Percentiles rank a stretch among this genome's conserved stretches.
Evolutionary conservation across 2,329 filamentous ascomycete genomes (phyloP).

Genomic region (Fusarium multiceps): DNA sequence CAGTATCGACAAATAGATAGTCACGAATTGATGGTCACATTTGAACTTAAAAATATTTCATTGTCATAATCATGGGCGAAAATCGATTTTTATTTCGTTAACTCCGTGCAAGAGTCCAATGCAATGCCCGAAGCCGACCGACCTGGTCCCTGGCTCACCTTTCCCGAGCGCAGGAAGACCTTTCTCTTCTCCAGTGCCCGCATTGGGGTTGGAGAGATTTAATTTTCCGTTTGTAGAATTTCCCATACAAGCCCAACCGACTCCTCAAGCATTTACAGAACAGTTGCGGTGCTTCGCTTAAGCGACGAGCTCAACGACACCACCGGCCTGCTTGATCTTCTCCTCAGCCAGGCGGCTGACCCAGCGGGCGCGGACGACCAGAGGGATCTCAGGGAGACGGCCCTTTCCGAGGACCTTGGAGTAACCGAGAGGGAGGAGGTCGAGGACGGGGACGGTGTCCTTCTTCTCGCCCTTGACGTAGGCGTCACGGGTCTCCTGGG

Average conservation of each 20-base stretch:
- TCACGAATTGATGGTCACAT: constrained; percentile 1
- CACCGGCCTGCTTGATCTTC: constrained; percentile 99
- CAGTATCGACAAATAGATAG: not conserved
- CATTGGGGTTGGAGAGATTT: constrained; percentile 42
- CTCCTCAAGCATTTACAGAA: constrained; percentile 44
- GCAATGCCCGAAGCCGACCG: constrained; percentile 57
- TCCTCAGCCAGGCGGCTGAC: constrained; percentile 96
- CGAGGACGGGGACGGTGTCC: constrained; percentile 96
- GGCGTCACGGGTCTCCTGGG: constrained; percentile 89
- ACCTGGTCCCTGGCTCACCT: constrained; percentile 46
- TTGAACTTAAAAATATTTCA: not conserved
- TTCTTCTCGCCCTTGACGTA: constrained; percentile 84
- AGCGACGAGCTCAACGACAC: constrained; percentile 94
- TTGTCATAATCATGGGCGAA: constrained; percentile 48
- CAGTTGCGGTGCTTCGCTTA: constrained; percentile 55
- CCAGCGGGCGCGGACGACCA: constrained; percentile 95
- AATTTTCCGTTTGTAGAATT: constrained; percentile 44
- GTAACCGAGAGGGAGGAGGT: constrained; percentile 97
- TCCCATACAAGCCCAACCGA: constrained; percentile 47
- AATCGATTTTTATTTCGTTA: constrained; percentile 56
- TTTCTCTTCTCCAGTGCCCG: constrained; percentile 28
- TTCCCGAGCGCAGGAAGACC: constrained; percentile 40
- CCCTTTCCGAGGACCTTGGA: constrained; percentile 99
- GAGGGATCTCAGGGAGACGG: constrained; percentile 88
- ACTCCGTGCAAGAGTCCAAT: constrained; percentile 56